phyloP scores from a whole-genome alignment of 2,329 filamentous ascomycete genomes.

The Penicillium sp. region DNA sequence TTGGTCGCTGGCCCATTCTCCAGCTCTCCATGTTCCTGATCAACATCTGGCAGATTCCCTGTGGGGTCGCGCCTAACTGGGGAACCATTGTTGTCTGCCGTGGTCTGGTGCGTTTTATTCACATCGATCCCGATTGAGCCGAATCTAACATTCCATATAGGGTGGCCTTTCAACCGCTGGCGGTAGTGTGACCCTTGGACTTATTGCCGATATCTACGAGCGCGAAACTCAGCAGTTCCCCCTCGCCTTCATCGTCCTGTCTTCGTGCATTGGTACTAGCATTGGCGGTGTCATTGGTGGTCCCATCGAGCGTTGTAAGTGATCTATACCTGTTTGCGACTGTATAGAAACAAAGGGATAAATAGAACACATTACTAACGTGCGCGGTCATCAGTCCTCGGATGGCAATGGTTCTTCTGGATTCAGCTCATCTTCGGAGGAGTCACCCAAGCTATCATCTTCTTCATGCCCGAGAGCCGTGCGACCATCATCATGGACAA shows the following conservation, averaged over 20 bases:
- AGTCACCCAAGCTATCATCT: constrained; percentile 47
- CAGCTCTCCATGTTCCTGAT: constrained; percentile 67
- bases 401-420: constrained; percentile 59
- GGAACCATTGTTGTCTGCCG: constrained; percentile 60
- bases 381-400: constrained; percentile 23
- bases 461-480: constrained; percentile 54
- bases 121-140: background rate
- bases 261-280: constrained; percentile 49
- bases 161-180: constrained; percentile 57
- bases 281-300: constrained; percentile 51
- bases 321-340: no score
- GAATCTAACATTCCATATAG: background rate
- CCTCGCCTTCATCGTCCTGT: constrained; percentile 53
- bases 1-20: constrained; percentile 68
- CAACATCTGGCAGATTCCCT: constrained; percentile 68
- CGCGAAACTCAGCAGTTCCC: constrained; percentile 52
- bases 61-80: constrained; percentile 66
- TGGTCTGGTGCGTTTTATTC: constrained; percentile 43
- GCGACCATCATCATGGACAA: constrained; percentile 53
- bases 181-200: constrained; percentile 56
- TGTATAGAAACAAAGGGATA: no score
- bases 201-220: constrained; percentile 56
- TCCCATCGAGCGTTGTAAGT: constrained; percentile 39
- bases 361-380: background rate
- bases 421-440: constrained; percentile 55